Evolutionary conservation across 2,329 filamentous ascomycete genomes (phyloP), one percentile per base, ranked within the genome.

Genomic region (Alternaria metachromatica): DNA sequence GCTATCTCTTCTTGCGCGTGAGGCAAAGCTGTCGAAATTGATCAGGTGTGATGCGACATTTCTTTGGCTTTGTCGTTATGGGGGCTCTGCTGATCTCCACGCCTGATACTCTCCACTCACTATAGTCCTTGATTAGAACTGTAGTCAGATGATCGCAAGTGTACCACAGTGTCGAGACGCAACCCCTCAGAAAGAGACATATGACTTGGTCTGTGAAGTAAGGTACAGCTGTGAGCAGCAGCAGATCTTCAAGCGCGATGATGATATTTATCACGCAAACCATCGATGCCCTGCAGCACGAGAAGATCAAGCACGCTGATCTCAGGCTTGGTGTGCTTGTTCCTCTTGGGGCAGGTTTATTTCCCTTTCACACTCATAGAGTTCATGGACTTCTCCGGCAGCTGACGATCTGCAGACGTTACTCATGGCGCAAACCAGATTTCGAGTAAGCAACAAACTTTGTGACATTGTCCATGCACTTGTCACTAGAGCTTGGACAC

Each of bases 241-340:
- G 49, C 28, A 37, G 49, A 53, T 53, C 49, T 53, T 25, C 49
- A 18, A 53, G 49, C 20, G 37, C 9, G 49, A 41, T 37, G 49
- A 53, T 53, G 49, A 15, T 23, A 21, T 23, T 37, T 33, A 53
- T 6, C 30, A 41, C 15, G 20, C 30, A 41, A 53, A 53, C 49
- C 49, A 53, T 25, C 20, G 28, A 41, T 53, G 20, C 20, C 20
- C 49, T 53, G 49, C 49, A 53, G 28, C 18, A 37, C 20, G 30
- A 25, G 23, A 55, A 26, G 10, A 23, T 26, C 37, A 55, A 55
- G 53, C 53, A 43, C 18, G 53, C n/a, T 26, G 37, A 55, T 55
- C 23, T 33, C 41, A 43, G 25, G 53, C 53, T 55, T 55, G 37
- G 53, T 44, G 21, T 55, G 53, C 53, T 55, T 55, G 33, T 41